phyloP scores from a whole-genome alignment of 2,329 filamentous ascomycete genomes.

The Bipolaris bicolor region DNA sequence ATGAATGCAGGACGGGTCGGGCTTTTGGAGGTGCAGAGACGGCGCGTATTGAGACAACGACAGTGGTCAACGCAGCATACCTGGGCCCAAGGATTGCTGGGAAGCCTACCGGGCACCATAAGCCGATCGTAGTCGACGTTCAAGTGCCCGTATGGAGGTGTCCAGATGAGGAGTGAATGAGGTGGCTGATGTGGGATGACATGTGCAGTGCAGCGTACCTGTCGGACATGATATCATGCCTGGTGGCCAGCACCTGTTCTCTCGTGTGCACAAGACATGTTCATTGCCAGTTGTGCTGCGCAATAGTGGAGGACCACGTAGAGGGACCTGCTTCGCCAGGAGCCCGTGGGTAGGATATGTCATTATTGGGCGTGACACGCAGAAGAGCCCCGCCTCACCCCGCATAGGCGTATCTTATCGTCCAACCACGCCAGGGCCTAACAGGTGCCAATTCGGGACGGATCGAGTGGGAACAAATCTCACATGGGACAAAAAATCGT shows the following conservation, averaged over 20 bases:
- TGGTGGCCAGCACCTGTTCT: slow-evolving; percentile 6
- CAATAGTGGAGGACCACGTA: slow-evolving; percentile 36
- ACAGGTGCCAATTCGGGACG: slow-evolving; percentile 38
- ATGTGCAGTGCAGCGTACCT: slow-evolving; percentile 20
- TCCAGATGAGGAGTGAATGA: slow-evolving; percentile 22
- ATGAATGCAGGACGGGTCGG: slow-evolving; percentile 5
- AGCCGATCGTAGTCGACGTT: slow-evolving; percentile 83
- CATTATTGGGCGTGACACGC: slow-evolving; percentile 18
- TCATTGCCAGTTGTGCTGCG: neutral
- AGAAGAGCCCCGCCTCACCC: slow-evolving; percentile 36
- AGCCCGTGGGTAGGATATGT: slow-evolving; percentile 3
- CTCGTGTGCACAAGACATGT: neutral
- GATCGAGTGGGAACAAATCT: slow-evolving; percentile 34
- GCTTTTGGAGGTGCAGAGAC: slow-evolving; percentile 37
- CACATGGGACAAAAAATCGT: slow-evolving; percentile 21
- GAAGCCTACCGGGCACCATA: slow-evolving; percentile 70
- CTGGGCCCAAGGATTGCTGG: slow-evolving; percentile 66
- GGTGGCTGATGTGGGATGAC: slow-evolving; percentile 20
- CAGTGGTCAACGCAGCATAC: slow-evolving; percentile 79
- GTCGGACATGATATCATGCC: slow-evolving; percentile 32
- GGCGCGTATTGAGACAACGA: slow-evolving; percentile 71
- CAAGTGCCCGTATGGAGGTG: slow-evolving; percentile 68
- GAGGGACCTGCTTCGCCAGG: slow-evolving; percentile 17
- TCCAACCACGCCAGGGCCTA: slow-evolving; percentile 35
- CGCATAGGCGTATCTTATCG: slow-evolving; percentile 36